Evolutionary conservation across 208 protist species (phyloP).

Genomic region (Giardia duodenalis): DNA sequence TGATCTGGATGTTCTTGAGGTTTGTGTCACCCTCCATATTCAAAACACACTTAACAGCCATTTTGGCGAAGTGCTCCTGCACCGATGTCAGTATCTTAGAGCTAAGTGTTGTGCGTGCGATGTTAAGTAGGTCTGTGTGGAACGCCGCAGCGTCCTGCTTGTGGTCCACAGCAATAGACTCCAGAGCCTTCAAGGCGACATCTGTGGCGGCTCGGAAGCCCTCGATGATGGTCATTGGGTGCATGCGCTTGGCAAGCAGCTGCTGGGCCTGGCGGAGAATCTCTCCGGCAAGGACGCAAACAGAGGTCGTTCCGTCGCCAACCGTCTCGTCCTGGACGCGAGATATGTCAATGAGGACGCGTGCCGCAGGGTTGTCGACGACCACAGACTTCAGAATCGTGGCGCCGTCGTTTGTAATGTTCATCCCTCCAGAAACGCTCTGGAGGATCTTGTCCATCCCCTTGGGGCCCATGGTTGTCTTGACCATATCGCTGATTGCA

Average conservation of each 20-base stretch:
- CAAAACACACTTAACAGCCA: slow-evolving; percentile 93
- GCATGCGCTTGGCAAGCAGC: slow-evolving; percentile 73
- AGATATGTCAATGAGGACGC: slow-evolving; percentile 72
- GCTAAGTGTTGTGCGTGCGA: slow-evolving; percentile 94
- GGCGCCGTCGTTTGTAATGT: slow-evolving; percentile 97
- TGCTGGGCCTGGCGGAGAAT: slow-evolving; percentile 93
- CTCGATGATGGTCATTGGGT: slow-evolving; percentile 89
- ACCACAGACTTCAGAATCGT: slow-evolving; percentile 95
- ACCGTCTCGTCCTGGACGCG: slow-evolving; percentile 86
- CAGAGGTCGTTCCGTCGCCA: slow-evolving; percentile 96
- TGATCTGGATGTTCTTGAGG: slow-evolving; percentile 93
- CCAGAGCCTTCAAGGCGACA: slow-evolving; percentile 5
- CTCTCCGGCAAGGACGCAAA: slow-evolving; percentile 90
- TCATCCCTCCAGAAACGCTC: slow-evolving; percentile 53
- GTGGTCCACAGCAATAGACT: slow-evolving; percentile 56
- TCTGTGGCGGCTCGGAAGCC: slow-evolving; percentile 22
- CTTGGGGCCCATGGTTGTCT: slow-evolving; percentile 94
- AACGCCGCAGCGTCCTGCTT: slow-evolving; percentile 63
- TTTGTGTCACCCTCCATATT: slow-evolving; percentile 60
- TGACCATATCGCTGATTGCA: slow-evolving; percentile 87
- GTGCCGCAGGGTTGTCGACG: slow-evolving; percentile 93
- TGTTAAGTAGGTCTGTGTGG: slow-evolving; percentile 82
- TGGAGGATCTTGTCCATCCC: slow-evolving; percentile 88
- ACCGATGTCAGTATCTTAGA: slow-evolving; percentile 83
- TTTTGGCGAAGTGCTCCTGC: slow-evolving; percentile 87